Evolutionary conservation across 345 rosid species (phyloP).

Genomic region (Triadica sebifera): DNA sequence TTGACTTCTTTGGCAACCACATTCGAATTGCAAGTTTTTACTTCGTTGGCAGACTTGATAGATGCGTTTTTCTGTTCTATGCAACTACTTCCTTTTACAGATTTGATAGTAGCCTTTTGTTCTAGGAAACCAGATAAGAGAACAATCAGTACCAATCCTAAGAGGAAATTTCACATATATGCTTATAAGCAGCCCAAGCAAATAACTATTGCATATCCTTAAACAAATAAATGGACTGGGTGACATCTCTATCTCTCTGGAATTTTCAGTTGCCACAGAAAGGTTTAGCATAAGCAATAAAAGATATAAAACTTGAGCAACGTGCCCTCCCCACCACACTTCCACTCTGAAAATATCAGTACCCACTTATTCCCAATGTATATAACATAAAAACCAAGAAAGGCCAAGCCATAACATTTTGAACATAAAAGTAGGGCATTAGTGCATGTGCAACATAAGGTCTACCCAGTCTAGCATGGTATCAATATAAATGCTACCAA

Average conservation of each 20-base stretch:
- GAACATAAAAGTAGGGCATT: neutral
- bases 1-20: neutral
- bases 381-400: neutral
- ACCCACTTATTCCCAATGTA: neutral
- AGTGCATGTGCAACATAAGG: neutral
- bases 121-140: neutral
- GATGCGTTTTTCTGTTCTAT: neutral
- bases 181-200: neutral
- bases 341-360: neutral
- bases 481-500: neutral
- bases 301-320: neutral
- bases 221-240: neutral
- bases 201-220: neutral
- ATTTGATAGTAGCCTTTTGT: conserved; percentile 1
- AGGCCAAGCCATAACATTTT: neutral
- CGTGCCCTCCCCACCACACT: neutral
- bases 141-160: neutral
- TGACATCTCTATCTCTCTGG: neutral
- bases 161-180: neutral
- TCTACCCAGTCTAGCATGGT: neutral
- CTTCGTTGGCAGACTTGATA: neutral
- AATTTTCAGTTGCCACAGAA: neutral
- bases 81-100: neutral
- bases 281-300: neutral
- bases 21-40: neutral